These are phyloP conservation scores for Candida koratica DNA, from an alignment of 805 yeast genomes.

Conservation along the genomic window DNA sequence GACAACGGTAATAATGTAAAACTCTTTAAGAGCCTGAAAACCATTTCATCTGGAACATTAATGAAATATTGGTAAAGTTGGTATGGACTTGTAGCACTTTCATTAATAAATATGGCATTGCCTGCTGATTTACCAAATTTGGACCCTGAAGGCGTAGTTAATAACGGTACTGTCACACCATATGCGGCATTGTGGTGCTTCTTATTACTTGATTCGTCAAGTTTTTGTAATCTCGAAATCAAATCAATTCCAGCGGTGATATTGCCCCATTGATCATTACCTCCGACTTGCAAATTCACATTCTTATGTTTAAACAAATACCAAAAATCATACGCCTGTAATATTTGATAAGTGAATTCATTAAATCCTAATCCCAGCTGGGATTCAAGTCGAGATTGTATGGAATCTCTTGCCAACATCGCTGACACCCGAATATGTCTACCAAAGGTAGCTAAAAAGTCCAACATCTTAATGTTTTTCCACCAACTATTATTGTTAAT, in stretches of 20 bases:
- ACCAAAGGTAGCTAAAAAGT: conserved; percentile 75
- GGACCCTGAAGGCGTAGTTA: conserved; percentile 84
- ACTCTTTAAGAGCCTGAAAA: conserved; percentile 61
- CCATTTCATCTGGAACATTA: conserved; percentile 73
- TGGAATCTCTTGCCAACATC: conserved; percentile 87
- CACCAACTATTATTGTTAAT: conserved; percentile 84
- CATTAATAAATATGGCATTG: conserved; percentile 86
- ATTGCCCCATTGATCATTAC: conserved; percentile 98
- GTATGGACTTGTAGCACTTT: conserved; percentile 69
- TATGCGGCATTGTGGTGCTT: conserved; percentile 34
- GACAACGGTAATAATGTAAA: conserved; percentile 74
- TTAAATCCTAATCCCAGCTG: conserved; percentile 84
- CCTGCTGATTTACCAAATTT: conserved; percentile 98
- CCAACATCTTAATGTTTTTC: conserved; percentile 69
- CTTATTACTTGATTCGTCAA: conserved; percentile 13
- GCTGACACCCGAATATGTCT: conserved; percentile 73
- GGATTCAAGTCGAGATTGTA: conserved; percentile 65
- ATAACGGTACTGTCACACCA: conserved; percentile 86
- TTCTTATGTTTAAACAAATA: conserved; percentile 58
- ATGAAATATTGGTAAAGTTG: conserved; percentile 83
- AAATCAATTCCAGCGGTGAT: conserved; percentile 94
- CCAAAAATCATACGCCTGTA: conserved; percentile 93
- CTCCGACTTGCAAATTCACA: conserved; percentile 83
- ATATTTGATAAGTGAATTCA: conserved; percentile 87
- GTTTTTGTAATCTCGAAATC: conserved; percentile 53